phyloP scores from a whole-genome alignment of 345 rosid species.

The Eucalyptus regnans region DNA sequence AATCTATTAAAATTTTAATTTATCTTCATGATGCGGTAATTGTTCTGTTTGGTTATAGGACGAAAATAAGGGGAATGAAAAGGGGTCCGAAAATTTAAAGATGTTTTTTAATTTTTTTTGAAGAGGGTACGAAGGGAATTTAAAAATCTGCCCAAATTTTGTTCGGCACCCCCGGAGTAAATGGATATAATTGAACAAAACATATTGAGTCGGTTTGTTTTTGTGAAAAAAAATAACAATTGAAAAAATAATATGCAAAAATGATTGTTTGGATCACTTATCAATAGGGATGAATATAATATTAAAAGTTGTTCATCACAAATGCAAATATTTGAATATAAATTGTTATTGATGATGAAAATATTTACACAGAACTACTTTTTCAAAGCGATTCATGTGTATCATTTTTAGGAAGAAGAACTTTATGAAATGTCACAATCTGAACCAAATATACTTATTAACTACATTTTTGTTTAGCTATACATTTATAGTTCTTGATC shows the following conservation, averaged over 20 bases:
- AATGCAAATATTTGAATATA: neutral
- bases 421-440: neutral
- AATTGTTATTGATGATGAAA: neutral
- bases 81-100: neutral
- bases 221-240: neutral
- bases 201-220: neutral
- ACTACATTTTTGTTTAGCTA: neutral
- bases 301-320: neutral
- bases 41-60: neutral
- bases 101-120: neutral
- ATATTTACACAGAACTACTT: accelerated
- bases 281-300: neutral
- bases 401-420: neutral
- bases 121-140: neutral
- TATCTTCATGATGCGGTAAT: neutral
- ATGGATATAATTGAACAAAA: neutral
- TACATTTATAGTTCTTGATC: neutral
- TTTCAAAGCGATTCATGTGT: neutral
- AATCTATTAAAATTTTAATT: neutral
- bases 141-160: neutral
- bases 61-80: neutral
- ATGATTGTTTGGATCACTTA: neutral
- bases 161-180: neutral
- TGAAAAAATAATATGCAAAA: neutral
- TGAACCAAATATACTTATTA: neutral